phyloP scores from a whole-genome alignment of 805 yeast species.

The Wickerhamiella occidentalis region DNA sequence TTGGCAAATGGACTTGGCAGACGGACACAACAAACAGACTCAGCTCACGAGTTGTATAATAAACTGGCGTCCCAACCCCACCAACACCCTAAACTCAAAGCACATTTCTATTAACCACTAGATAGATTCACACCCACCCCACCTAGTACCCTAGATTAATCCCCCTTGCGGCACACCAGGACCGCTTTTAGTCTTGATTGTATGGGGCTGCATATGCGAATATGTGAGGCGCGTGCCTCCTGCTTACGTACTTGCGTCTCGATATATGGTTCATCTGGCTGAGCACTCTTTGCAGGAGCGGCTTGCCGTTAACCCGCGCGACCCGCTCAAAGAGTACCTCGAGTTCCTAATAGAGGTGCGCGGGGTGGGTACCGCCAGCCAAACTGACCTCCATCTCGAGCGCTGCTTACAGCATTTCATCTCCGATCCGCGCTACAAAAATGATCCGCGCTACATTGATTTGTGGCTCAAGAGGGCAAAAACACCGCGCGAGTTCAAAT shows the following conservation, averaged over 20 bases:
- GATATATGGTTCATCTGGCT: conserved; percentile 8
- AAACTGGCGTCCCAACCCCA: no score
- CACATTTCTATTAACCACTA: no score
- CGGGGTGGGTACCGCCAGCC: conserved; percentile 22
- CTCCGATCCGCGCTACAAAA: conserved; percentile 53
- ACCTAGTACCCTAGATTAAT: no score
- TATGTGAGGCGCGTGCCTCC: conserved; percentile 2
- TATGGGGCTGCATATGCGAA: conserved; percentile 1
- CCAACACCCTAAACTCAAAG: no score
- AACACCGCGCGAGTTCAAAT: conserved; percentile 60
- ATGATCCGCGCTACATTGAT: conserved; percentile 68
- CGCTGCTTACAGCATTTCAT: conserved; percentile 58
- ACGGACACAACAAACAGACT: no score
- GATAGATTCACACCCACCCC: no score
- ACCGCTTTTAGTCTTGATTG: no score
- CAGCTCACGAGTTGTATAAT: no score
- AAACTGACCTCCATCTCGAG: conserved; percentile 37
- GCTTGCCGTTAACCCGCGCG: conserved; percentile 46
- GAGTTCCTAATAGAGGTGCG: conserved; percentile 67
- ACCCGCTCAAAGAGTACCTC: conserved; percentile 67
- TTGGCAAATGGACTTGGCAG: no score
- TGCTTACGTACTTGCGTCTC: background rate
- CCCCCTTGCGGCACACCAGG: no score
- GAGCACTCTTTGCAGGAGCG: conserved; percentile 7
- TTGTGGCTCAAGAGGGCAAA: conserved; percentile 71